Percentiles rank a stretch among this genome's conserved stretches.
Evolutionary conservation across 352 stramenopile genomes (phyloP).

Genomic region (Globisporangium heterothallicum): DNA sequence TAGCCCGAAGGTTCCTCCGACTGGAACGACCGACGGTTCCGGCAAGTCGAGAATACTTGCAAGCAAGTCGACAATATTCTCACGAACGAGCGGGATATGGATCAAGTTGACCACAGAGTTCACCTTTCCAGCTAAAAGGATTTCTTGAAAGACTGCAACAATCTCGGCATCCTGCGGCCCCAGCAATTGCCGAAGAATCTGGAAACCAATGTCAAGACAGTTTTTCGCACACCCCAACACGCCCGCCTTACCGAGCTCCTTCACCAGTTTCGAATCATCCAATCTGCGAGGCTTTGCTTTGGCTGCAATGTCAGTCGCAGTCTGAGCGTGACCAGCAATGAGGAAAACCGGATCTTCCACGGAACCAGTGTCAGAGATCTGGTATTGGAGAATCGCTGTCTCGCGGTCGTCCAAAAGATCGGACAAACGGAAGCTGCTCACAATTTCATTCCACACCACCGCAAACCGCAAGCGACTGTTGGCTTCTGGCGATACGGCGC

Average conservation of each 20-base stretch:
- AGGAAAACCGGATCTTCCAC: slow-evolving; percentile 86
- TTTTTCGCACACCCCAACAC: slow-evolving; percentile 72
- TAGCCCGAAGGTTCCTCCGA: slow-evolving; percentile 44
- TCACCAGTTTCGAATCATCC: slow-evolving; percentile 54
- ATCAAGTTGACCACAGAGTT: slow-evolving; percentile 63
- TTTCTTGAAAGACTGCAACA: slow-evolving; percentile 61
- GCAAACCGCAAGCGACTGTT: slow-evolving; percentile 81
- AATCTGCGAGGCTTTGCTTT: slow-evolving; percentile 51
- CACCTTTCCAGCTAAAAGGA: slow-evolving; percentile 44
- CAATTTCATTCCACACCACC: slow-evolving; percentile 87
- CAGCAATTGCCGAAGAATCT: slow-evolving; percentile 79
- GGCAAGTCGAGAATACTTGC: slow-evolving; percentile 80
- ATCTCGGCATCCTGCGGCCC: slow-evolving; percentile 59
- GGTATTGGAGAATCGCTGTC: slow-evolving; percentile 85
- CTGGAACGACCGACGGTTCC: slow-evolving; percentile 59
- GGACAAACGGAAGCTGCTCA: slow-evolving; percentile 85
- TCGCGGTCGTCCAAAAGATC: slow-evolving; percentile 85
- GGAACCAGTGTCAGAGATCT: slow-evolving; percentile 75
- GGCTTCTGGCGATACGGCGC: slow-evolving; percentile 48
- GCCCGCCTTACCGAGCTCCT: slow-evolving; percentile 71
- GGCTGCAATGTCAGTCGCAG: slow-evolving; percentile 54
- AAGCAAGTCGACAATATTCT: slow-evolving; percentile 82
- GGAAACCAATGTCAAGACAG: slow-evolving; percentile 72
- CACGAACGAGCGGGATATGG: slow-evolving; percentile 66
- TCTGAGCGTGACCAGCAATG: slow-evolving; percentile 76